Evolutionary conservation across 495 filamentous ascomycete genomes (phyloP), one percentile per base, ranked within the genome.

Genomic region (Tuber calosporum): DNA sequence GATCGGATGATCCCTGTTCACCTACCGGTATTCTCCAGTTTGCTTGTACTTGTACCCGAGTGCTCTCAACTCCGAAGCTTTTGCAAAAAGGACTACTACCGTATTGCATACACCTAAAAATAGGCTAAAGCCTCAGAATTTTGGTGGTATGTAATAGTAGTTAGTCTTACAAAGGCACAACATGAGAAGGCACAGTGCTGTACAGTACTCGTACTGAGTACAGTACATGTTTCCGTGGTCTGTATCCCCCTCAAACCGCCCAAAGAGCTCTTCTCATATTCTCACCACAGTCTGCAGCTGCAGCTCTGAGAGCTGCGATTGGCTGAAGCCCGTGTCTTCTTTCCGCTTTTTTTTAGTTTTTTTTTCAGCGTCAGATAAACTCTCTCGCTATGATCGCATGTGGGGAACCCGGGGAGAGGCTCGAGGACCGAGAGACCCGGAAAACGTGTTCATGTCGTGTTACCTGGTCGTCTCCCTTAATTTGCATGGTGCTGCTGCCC

Each of bases 401-500:
- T 26, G 48, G 48, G 48, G 48, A 58, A 58, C 48, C 48, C 48
- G n/a, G 48, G n/a, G n/a, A 13, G 11, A 30, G 22, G 7, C 22
- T 48, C 20, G 7, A 11, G 22, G 26, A 26, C 48, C 48, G 48
- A 58, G 48, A 58, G 9, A 13, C 20, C 48, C 48, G 48, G n/a
- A 58, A 58, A 58, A 58, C 48, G 48, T 58, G 48, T 58, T 58
- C n/a, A 58, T 58, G 48, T 58, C 48, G 48, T 58, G 48, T 58
- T 58, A 58, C 48, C 48, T n/a, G 5, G 15, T 1, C 30, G 26
- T 13, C 48, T 58, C 48, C n/a, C n/a, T 58, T 58, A 58, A 58
- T 58, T 58, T 58, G 9, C n/a, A 15, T 1, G n/a, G 30, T 13
- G 48, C 48, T 9, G 48, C 9, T 58, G 4, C n/a, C 48, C 30